Percentiles rank a stretch among this genome's conserved stretches.
These are phyloP conservation scores for Funneliformis mosseae DNA, from an alignment of 192 early-diverging fungal species.

Conservation along the genomic window DNA sequence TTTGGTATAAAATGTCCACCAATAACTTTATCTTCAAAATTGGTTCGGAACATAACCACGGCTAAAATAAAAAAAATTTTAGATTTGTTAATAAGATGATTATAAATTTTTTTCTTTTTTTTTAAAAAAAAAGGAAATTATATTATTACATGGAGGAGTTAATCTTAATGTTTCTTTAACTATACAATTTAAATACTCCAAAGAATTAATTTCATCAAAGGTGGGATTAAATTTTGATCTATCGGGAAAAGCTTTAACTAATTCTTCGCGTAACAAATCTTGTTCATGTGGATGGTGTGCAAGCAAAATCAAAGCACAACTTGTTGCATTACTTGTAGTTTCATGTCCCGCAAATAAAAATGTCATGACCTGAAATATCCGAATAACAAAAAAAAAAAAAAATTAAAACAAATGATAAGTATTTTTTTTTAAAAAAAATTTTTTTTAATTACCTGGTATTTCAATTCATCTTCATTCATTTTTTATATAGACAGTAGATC, in stretches of 20 bases:
- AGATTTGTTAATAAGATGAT: too few relatives aligned
- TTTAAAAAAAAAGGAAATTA: too few relatives aligned
- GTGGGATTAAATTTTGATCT: constrained; percentile 33
- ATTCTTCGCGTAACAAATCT: constrained; percentile 49
- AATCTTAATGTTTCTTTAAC: constrained; percentile 54
- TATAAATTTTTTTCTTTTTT: too few relatives aligned
- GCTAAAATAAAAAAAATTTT: too few relatives aligned
- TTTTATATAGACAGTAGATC: constrained; percentile 52
- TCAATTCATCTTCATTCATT: constrained; percentile 44
- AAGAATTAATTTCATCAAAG: constrained; percentile 51
- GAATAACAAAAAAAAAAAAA: not conserved
- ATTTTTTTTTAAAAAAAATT: not conserved
- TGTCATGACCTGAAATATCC: constrained; percentile 8
- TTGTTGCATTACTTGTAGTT: constrained; percentile 51
- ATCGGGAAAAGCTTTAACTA: constrained; percentile 42
- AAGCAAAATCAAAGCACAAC: constrained; percentile 55
- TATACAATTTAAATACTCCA: constrained; percentile 55
- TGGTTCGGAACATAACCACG: too few relatives aligned
- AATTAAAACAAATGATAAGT: not conserved
- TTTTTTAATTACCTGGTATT: constrained; percentile 38
- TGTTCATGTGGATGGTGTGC: constrained; percentile 50
- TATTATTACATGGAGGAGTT: too few relatives aligned
- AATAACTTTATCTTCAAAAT: too few relatives aligned
- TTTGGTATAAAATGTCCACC: too few relatives aligned
- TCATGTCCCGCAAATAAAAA: constrained; percentile 54